Base-by-base conservation (phyloP, 1,284 basidiomycete genomes). In the Microbotryum scabiosae region DNA sequence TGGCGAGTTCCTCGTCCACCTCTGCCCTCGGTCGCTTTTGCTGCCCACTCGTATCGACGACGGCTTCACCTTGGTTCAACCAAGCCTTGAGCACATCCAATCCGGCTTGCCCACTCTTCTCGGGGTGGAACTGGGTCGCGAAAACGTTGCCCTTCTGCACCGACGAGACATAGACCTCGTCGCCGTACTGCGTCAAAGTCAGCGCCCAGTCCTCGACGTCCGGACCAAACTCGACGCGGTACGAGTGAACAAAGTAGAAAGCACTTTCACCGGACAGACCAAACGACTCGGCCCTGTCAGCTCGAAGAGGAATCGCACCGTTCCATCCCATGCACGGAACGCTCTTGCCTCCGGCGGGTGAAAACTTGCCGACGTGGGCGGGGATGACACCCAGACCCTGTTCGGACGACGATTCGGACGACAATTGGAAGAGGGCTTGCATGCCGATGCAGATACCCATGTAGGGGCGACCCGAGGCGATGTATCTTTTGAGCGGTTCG, bases 261-360 rank as follows among this genome's bases (percentile, higher is more conserved):
- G 85, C 84, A 57, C 72, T 69, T 16, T 79, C 64, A 26, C 59
- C 75, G 21, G 63, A 60, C 26, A 72, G 56, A n/a, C 77, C 76
- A 62, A 82, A 75, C 60, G 76, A 75, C 61, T 77, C 69, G 10
- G 51, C 16, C 18, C 57, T 56, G 28, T 60, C 61, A 20, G 61
- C 59, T 21, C 68, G 62, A 16, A 64, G 71, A 65, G 30, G 72
- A 63, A 64, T 86, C 79, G 54, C 83, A 46, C 82, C 79, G 75
- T 93, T 96, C 96, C 96, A 99, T 56, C 96, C 96, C 79, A 99
- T 98, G 79, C 98, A 94, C 21, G 96, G 96, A 2, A 98, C 94
- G 2, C 87, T 80, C 78, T 97, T 98, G 50, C 49, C 74, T 70
- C 84, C 81, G 8, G 75, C 66, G 71, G 82, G 56, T 63, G 80